These are phyloP conservation scores for Actinomucor elegans DNA, from an alignment of 371 early-diverging fungal genomes.

Conservation along the genomic window DNA sequence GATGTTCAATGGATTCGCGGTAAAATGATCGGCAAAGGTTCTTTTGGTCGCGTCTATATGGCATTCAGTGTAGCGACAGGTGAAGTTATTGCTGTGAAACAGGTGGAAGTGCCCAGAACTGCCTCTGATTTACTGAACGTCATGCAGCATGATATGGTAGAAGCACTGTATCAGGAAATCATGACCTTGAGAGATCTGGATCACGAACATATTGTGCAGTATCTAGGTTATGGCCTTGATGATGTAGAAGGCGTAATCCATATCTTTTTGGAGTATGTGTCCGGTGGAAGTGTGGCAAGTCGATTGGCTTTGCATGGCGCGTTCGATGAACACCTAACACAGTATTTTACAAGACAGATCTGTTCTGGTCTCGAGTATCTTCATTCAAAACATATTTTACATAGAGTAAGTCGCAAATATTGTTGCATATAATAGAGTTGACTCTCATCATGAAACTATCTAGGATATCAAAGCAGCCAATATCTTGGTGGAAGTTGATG, in stretches of 20 bases:
- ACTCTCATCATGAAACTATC: not conserved
- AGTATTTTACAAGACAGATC: slow-evolving; percentile 87
- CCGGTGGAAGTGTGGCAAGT: slow-evolving; percentile 80
- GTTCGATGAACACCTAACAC: slow-evolving; percentile 70
- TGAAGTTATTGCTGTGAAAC: slow-evolving; percentile 95
- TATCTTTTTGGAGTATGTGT: slow-evolving; percentile 92
- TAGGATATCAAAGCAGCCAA: slow-evolving; percentile 97
- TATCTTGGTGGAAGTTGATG: slow-evolving; percentile 80
- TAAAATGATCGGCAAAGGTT: slow-evolving; percentile 91
- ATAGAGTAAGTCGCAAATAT: slow-evolving; percentile 52
- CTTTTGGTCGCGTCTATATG: slow-evolving; percentile 92
- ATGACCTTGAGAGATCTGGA: slow-evolving; percentile 82
- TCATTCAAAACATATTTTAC: slow-evolving; percentile 88
- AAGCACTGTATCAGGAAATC: slow-evolving; percentile 79
- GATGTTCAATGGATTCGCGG: slow-evolving; percentile 78
- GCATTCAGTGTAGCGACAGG: slow-evolving; percentile 81
- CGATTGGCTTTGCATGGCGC: slow-evolving; percentile 70
- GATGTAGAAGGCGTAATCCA: slow-evolving; percentile 64
- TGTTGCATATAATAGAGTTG: too few species aligned
- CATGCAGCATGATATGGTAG: slow-evolving; percentile 45
- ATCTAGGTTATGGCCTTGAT: slow-evolving; percentile 72
- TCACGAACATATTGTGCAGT: slow-evolving; percentile 83
- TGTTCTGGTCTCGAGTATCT: slow-evolving; percentile 86
- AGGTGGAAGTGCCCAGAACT: slow-evolving; percentile 68
- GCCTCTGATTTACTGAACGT: slow-evolving; percentile 22